Evolutionary conservation across 768 basidiomycete species (phyloP).

Genomic region (Ramaria sp.): DNA sequence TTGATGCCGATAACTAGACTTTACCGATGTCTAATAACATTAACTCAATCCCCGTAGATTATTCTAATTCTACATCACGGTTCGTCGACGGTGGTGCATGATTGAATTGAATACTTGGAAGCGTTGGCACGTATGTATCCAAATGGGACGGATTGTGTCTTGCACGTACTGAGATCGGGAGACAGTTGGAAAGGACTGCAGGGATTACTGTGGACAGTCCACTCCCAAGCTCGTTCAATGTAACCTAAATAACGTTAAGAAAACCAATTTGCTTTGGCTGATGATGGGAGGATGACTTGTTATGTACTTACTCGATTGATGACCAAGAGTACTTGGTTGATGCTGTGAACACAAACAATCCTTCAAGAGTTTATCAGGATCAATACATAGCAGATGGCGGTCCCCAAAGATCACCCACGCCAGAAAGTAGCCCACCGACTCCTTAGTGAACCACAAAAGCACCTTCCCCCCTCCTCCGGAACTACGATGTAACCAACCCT

Average conservation of each 20-base stretch:
- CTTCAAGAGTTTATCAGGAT: constrained; percentile 10
- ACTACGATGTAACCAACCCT: constrained; percentile 21
- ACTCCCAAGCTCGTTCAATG: constrained; percentile 22
- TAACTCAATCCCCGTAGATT: too few relatives aligned
- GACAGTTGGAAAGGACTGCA: constrained; percentile 21
- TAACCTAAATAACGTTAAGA: constrained; percentile 20
- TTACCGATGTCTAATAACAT: too few relatives aligned
- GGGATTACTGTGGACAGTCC: constrained; percentile 21
- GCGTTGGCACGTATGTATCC: too few relatives aligned
- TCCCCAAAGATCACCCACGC: constrained; percentile 20
- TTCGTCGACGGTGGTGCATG: too few relatives aligned
- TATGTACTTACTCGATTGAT: constrained; percentile 19
- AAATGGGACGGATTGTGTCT: too few relatives aligned
- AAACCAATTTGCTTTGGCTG: too few relatives aligned
- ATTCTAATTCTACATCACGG: too few relatives aligned
- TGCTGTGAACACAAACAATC: constrained; percentile 24
- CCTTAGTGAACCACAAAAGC: constrained; percentile 20
- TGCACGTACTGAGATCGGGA: constrained; percentile 21
- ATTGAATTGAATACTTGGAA: too few relatives aligned
- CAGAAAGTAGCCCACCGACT: constrained; percentile 24
- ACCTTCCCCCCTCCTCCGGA: constrained; percentile 15
- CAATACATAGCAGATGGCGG: neutral
- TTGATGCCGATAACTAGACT: too few relatives aligned
- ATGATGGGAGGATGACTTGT: too few relatives aligned
- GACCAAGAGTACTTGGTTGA: constrained; percentile 25